Base-by-base conservation (phyloP, 2,329 filamentous ascomycete species). In the Aspergillus melleus region DNA sequence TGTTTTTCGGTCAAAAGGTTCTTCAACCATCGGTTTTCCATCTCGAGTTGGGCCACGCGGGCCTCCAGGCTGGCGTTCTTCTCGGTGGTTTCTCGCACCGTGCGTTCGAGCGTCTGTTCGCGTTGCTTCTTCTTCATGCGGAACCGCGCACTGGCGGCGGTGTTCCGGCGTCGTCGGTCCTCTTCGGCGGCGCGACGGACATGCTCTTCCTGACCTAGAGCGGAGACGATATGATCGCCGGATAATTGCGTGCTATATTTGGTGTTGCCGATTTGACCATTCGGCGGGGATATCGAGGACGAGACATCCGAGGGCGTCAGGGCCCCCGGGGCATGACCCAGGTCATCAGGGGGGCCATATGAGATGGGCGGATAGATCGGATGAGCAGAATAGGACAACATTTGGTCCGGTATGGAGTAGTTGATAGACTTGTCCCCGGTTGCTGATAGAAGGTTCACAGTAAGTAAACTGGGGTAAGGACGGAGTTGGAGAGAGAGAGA, bases 91-190 rank as follows among this genome's bases (percentile, higher is more conserved):
- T 96, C 92, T 76, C 92, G 92, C 69, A 91, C 88, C 3, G 87
- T 89, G 70, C 87, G 87, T 76, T 94, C 91, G 55, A 96, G 86
- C 9, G 90, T 89, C 76, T 93, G 90, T 80, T 96, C 92, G 54
- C 92, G 89, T 79, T 95, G 91, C 86, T 96, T 96, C 88, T 96
- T 96, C 87, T 96, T 96, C 74, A 95, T 87, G 61, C 92, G 89
- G 84, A 96, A 96, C 53, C 92, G 89, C 19, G 92, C 92, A 66
- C 89, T 92, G 57, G 92, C 92, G 32, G 92, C 92, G 2, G 92
- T 96, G 79, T 96, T 96, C 64, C 92, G 88, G 60, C 91, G 87
- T 53, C 92, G 89, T 80, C 96, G 96, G 75, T 96, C 92, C 77
- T 96, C 92, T 76, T 96, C 92, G 22, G 91, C 91, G 12, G 89